Percentiles rank a stretch among this genome's conserved stretches.
Conservation (phyloP, 257 asterid genomes). For the Buddleja alternifolia region DNA sequence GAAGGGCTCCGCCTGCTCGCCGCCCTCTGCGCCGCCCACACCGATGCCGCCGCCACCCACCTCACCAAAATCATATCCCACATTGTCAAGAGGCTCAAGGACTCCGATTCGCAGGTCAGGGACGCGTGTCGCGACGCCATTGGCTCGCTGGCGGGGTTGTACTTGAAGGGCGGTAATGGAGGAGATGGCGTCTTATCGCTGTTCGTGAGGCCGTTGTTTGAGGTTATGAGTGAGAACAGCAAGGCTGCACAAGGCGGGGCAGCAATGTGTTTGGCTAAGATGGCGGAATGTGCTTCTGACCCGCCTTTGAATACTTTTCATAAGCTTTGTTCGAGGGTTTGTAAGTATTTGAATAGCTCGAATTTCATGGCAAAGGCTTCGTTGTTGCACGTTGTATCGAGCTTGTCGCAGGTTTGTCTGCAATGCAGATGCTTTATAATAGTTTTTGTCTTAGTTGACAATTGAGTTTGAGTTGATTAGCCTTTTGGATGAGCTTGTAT, state of each 20-base stretch:
- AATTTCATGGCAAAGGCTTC: constrained; percentile 93
- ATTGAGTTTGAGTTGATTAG: constrained; percentile 24
- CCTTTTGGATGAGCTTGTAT: constrained; percentile 12
- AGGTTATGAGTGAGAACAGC: constrained; percentile 89
- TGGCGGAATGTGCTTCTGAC: constrained; percentile 79
- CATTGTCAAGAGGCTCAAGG: constrained; percentile 84
- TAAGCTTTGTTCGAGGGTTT: constrained; percentile 86
- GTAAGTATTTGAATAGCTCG: constrained; percentile 75
- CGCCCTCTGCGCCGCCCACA: constrained; percentile 63
- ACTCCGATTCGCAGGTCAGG: constrained; percentile 87
- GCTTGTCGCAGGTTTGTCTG: constrained; percentile 80
- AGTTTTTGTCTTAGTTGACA: background rate
- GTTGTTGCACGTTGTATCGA: constrained; percentile 80
- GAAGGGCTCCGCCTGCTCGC: constrained; percentile 82
- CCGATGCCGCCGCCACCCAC: constrained; percentile 75
- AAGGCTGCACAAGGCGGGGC: constrained; percentile 93
- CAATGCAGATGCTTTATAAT: constrained; percentile 19
- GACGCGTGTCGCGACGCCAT: constrained; percentile 91
- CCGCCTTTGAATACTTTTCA: constrained; percentile 69
- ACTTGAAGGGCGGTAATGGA: constrained; percentile 69
- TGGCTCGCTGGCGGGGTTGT: constrained; percentile 75
- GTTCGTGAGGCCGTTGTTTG: constrained; percentile 90
- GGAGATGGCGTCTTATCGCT: constrained; percentile 71
- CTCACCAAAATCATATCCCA: constrained; percentile 80
- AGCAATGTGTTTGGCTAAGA: constrained; percentile 81